phyloP scores from a whole-genome alignment of 345 rosid genomes.

The Euclidium syriacum region DNA sequence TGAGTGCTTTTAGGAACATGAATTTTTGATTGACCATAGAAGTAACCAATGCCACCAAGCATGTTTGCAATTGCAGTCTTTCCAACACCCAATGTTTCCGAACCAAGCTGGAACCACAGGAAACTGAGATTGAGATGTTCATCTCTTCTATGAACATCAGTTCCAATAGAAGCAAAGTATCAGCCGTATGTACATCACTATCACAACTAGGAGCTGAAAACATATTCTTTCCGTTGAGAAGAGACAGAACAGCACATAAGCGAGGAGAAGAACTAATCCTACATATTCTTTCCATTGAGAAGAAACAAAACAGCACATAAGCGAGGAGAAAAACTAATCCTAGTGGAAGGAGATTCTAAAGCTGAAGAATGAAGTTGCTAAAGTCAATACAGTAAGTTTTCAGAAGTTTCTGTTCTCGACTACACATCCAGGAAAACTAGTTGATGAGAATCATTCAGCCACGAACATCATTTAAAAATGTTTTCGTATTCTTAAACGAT shows the following conservation, averaged over 20 bases:
- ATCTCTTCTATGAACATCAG: background rate
- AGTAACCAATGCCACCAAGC: slow-evolving; percentile 97
- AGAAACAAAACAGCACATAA: background rate
- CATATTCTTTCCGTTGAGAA: background rate
- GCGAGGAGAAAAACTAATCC: background rate
- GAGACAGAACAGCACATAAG: background rate
- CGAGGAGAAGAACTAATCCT: background rate
- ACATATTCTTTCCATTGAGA: slow-evolving; percentile 1
- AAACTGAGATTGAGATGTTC: slow-evolving; percentile 9
- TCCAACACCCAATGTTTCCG: slow-evolving; percentile 55
- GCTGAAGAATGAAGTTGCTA: background rate
- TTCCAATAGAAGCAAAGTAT: background rate
- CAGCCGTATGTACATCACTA: background rate
- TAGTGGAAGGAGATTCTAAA: background rate
- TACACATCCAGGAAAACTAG: background rate
- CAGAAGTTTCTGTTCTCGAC: slow-evolving; percentile 1
- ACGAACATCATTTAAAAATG: too few relatives aligned
- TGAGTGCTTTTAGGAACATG: slow-evolving; percentile 45
- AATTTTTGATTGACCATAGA: slow-evolving; percentile 87
- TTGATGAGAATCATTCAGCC: background rate
- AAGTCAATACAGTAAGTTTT: background rate
- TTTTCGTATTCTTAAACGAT: too few relatives aligned
- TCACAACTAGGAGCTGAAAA: slow-evolving; percentile 10
- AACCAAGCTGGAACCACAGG: slow-evolving; percentile 57
- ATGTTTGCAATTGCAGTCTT: slow-evolving; percentile 86